A percentile compares a stretch with the other conserved stretches of the same genome.
These are phyloP conservation scores for Cordyceps cicadae DNA, from an alignment of 2,329 filamentous ascomycete species.

Conservation along the genomic window DNA sequence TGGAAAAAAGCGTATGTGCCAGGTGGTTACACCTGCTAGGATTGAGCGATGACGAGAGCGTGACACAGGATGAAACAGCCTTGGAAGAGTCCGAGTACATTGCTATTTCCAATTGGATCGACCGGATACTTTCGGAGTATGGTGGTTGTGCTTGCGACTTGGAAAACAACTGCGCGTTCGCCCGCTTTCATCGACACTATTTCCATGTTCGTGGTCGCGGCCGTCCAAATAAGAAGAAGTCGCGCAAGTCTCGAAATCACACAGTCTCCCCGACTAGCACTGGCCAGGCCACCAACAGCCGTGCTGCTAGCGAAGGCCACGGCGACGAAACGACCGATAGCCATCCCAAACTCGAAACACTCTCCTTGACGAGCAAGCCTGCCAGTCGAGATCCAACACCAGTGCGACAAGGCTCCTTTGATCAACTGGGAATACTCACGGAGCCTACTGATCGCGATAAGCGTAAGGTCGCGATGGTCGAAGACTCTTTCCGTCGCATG, in stretches of 20 bases:
- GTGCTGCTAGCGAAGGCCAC: conserved; percentile 55
- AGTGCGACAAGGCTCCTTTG: conserved; percentile 49
- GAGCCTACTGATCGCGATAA: conserved; percentile 60
- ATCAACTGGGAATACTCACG: conserved; percentile 52
- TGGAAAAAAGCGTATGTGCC: conserved; percentile 44
- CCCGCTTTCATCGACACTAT: conserved; percentile 53
- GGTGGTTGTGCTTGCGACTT: conserved; percentile 70
- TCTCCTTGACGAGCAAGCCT: conserved; percentile 54
- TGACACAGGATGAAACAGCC: conserved; percentile 41
- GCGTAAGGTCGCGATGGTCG: conserved; percentile 57
- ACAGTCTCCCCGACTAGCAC: conserved; percentile 55
- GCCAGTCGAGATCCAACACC: conserved; percentile 59
- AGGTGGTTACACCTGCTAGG: conserved; percentile 53
- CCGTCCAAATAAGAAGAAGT: conserved; percentile 40
- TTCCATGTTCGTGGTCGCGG: conserved; percentile 36
- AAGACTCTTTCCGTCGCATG: conserved; percentile 55
- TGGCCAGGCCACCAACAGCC: conserved; percentile 53
- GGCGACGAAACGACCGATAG: conserved; percentile 46
- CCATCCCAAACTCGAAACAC: conserved; percentile 38
- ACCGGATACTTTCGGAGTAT: conserved; percentile 65
- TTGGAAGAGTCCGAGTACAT: conserved; percentile 53
- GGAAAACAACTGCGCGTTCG: conserved; percentile 54
- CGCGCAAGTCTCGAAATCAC: conserved; percentile 46
- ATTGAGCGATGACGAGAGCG: conserved; percentile 50
- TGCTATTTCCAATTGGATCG: conserved; percentile 55